A percentile compares a stretch with the other conserved stretches of the same genome.
Conservation (phyloP, 768 basidiomycete species). For the Hypholoma fasciculare region DNA sequence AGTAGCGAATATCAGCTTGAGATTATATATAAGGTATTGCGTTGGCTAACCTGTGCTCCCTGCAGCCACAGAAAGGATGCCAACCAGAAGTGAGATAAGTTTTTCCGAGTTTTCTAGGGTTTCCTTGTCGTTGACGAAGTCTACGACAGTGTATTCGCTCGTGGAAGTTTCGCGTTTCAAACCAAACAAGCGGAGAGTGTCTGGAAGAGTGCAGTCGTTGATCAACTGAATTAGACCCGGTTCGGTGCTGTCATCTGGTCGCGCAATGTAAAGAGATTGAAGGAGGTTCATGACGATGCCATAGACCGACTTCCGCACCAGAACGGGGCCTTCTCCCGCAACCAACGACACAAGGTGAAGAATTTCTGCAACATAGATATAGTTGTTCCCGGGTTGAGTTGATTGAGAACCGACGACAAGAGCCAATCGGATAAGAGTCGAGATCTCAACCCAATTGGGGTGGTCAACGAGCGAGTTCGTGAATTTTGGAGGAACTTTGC, state of each 20-base stretch:
- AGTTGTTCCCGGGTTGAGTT: conserved; percentile 60
- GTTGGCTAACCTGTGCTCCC: conserved; percentile 62
- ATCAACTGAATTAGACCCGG: conserved; percentile 65
- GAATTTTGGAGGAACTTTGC: conserved; percentile 66
- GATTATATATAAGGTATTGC: not conserved
- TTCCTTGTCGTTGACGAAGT: conserved; percentile 53
- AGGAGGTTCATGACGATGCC: conserved; percentile 81
- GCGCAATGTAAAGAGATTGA: conserved; percentile 68
- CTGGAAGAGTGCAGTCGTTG: conserved; percentile 55
- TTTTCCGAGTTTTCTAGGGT: conserved; percentile 67
- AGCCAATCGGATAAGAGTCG: conserved; percentile 74
- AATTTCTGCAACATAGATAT: conserved; percentile 82
- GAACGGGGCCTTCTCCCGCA: conserved; percentile 69
- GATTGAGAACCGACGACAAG: conserved; percentile 71
- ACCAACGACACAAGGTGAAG: conserved; percentile 79
- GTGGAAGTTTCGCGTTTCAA: conserved; percentile 60
- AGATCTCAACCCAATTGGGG: conserved; percentile 78
- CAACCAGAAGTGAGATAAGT: conserved; percentile 61
- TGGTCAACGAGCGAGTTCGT: conserved; percentile 69
- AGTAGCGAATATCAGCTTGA: not conserved
- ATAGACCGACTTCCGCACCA: conserved; percentile 80
- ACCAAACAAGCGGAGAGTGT: conserved; percentile 72
- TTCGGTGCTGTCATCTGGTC: conserved; percentile 58
- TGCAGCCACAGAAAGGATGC: conserved; percentile 63
- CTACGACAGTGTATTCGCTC: conserved; percentile 66